phyloP scores from a whole-genome alignment of 306 rosid genomes.

The Pachyrhizus erosus region DNA sequence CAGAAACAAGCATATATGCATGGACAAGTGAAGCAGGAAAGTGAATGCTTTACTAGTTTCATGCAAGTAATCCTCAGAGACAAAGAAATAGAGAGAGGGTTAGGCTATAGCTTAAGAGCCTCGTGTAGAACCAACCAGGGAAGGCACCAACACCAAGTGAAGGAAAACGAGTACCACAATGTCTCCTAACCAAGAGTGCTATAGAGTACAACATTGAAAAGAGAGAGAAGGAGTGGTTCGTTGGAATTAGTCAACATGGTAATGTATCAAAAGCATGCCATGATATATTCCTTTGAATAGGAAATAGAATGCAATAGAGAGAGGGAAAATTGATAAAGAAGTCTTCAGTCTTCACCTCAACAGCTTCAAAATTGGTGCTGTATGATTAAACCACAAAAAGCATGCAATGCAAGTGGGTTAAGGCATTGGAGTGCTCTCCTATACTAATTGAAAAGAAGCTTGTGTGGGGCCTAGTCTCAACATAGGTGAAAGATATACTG shows the following conservation, averaged over 20 bases:
- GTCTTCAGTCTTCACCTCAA: conserved; percentile 27
- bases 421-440: conserved; percentile 50
- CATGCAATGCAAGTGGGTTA: conserved; percentile 64
- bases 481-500: conserved; percentile 52
- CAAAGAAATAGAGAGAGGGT: conserved; percentile 41
- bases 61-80: conserved; percentile 64
- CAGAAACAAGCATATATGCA: conserved; percentile 42
- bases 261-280: conserved; percentile 82
- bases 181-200: conserved; percentile 49
- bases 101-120: conserved; percentile 13
- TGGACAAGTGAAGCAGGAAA: conserved; percentile 46
- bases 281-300: conserved; percentile 65
- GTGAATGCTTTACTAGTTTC: conserved; percentile 51
- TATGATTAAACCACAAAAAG: conserved; percentile 56
- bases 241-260: conserved; percentile 92
- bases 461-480: conserved; percentile 42
- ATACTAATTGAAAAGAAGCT: conserved; percentile 49
- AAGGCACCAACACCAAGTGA: conserved; percentile 52
- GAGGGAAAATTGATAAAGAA: conserved; percentile 1
- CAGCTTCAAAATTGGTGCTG: conserved; percentile 47
- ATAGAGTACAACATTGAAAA: conserved; percentile 43
- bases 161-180: conserved; percentile 45
- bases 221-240: conserved; percentile 50
- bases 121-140: conserved; percentile 46
- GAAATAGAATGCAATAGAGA: conserved; percentile 17